Percentiles rank a stretch among this genome's conserved stretches.
phyloP scores from a whole-genome alignment of 2,329 filamentous ascomycete species.

The Microsporum canis region DNA sequence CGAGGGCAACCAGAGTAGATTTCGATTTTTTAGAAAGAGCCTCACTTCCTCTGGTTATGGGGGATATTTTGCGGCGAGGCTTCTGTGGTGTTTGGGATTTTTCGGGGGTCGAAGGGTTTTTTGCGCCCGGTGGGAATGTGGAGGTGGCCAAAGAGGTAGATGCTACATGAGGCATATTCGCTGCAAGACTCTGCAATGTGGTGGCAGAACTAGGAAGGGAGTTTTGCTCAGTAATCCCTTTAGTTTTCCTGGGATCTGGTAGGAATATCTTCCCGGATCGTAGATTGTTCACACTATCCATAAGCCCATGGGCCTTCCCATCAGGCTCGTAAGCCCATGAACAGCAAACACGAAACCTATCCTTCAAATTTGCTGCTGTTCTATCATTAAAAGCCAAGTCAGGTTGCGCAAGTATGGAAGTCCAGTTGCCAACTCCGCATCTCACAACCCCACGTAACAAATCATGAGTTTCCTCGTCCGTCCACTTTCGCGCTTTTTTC shows the following conservation, averaged over 20 bases:
- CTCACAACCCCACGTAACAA: constrained; percentile 48
- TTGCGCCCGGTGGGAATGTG: not conserved
- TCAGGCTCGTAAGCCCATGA: constrained; percentile 37
- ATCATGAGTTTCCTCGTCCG: constrained; percentile 49
- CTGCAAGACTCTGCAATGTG: not conserved
- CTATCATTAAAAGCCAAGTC: constrained; percentile 48
- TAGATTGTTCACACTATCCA: constrained; percentile 8
- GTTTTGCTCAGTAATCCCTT: constrained; percentile 4
- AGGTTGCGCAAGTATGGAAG: constrained; percentile 46
- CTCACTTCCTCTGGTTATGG: constrained; percentile 17
- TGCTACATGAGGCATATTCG: not conserved
- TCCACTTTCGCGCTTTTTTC: constrained; percentile 45
- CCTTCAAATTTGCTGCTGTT: constrained; percentile 53
- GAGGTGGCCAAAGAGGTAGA: not conserved
- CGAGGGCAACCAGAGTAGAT: constrained; percentile 30
- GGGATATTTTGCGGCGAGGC: not conserved
- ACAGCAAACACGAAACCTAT: constrained; percentile 46
- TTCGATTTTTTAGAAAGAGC: constrained; percentile 25
- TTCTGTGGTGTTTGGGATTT: not conserved
- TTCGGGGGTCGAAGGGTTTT: not conserved
- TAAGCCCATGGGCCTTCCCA: constrained; percentile 23
- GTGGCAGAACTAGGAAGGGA: not conserved
- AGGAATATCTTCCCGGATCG: constrained; percentile 13
- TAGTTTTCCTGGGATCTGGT: constrained; percentile 17
- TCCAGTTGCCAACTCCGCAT: constrained; percentile 55